Base-by-base conservation (phyloP, 1,139 yeast species). In the Hemisphaericaspora xylanilytica region DNA sequence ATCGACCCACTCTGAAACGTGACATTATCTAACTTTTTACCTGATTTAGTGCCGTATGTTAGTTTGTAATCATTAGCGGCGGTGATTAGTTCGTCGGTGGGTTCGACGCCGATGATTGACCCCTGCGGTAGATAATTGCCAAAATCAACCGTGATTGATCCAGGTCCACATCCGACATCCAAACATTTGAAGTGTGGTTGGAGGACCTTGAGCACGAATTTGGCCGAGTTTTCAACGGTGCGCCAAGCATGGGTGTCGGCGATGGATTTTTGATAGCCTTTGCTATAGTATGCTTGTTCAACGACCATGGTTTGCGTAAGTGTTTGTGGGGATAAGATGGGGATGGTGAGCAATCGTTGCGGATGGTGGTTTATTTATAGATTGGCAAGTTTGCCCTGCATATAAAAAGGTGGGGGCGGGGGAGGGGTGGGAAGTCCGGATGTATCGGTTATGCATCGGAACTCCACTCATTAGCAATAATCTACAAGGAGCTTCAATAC, bases 101-200 rank as follows among this genome's bases (percentile, higher is more conserved):
- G 61, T 24, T 68, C 74, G 16, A 68, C 45, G 0, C 70, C 73
- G 30, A 59, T 46, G 2, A 67, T 59, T 14, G 37, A 40, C 21
- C 67, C 67, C 11, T 44, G 25, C 3, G 57, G 49, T 6, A 63
- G 48, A 41, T 63, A 59, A 17, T 38, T 43, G n/a, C 66, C 70
- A 29, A 65, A 46, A 40, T 64, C 72, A 13, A 55, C 42, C 10
- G 70, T 63, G 35, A 68, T 68, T 14, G 72, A 53, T 1, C 71
- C 74, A 2, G 73, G 73, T 0, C 74, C 74, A 44, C 65, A 62
- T 2, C 75, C 75, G 12, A 67, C 67, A 44, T 69, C 74, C 15
- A 68, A 55, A n/a, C 67, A 51, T 29, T 49, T 46, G 36, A 51
- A 50, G 28, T 52, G 48, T 5, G 59, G 53, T 40, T 59, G 51